Evolutionary conservation across 305 asterid genomes (phyloP), one percentile per base, ranked within the genome.

Genomic region (Fraxinus sp.): DNA sequence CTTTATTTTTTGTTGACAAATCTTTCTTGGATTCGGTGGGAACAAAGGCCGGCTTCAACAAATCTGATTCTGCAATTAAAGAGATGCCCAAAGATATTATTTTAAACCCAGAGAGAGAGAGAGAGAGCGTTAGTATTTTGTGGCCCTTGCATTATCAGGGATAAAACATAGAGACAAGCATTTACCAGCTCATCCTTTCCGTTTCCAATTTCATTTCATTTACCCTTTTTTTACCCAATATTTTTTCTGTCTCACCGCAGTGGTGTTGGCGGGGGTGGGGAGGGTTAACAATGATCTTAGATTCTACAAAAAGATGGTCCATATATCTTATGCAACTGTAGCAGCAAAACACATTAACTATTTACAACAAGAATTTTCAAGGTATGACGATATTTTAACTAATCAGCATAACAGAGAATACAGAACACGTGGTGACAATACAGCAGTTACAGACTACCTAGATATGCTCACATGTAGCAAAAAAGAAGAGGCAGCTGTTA

Each of bases 21-120:
- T 91, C 97, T 76, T 90, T 91, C 83, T 90, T 87, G 75, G 90
- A 52, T 79, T 86, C 89, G 43, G 77, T 64, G 55, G 92, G 77
- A 68, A 78, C 77, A 80, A 71, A 88, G 37, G 73, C 84, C 68
- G 87, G 86, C 87, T 87, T 90, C 83, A 85, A 87, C 39, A 88
- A 80, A 75, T 88, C 90, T 24, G 87, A 76, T 85, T 90, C 99
- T 95, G 95, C 85, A 87, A 78, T 49, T 57, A 78, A 85, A 49
- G 74, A 28, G 80, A 84, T 30, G 41, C 72, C 24, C 71, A 22
- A 22, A 18, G 24, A 6, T n/a, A n/a, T n/a, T 55, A n/a, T n/a
- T 55, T 18, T 13, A 13, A 55, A 55, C 26, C 24, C 24, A 55
- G 9, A 55, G 26, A 16, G 64, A 52, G 62, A 43, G 49, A 41